phyloP scores from a whole-genome alignment of 148 eudicot species.

The Spergularia marina region DNA sequence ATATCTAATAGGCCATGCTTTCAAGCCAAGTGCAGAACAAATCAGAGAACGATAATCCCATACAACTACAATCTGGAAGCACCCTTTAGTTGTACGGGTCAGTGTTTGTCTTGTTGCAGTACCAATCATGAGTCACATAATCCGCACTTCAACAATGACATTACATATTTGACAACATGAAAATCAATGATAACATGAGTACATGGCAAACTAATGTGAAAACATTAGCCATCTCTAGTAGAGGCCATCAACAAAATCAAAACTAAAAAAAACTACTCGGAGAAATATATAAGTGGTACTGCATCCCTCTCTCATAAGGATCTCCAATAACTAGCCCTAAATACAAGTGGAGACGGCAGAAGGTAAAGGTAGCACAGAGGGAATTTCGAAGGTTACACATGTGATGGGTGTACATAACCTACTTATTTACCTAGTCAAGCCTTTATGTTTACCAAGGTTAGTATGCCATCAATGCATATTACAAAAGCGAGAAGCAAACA shows the following conservation, averaged over 20 bases:
- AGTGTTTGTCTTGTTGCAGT: background rate
- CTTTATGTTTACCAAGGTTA: background rate
- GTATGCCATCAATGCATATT: background rate
- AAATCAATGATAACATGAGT: background rate
- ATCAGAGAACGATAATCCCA: background rate
- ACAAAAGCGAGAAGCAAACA: constrained; percentile 3
- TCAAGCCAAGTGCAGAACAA: background rate
- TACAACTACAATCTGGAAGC: background rate
- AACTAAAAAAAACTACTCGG: background rate
- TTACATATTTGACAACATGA: background rate
- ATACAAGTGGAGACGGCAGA: no score
- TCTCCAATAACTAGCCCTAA: no score
- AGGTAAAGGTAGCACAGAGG: no score
- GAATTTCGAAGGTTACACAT: background rate
- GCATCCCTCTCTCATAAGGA: background rate
- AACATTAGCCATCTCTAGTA: background rate
- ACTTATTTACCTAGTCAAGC: constrained; percentile 13
- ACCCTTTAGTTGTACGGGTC: background rate
- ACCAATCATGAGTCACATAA: background rate
- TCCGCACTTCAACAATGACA: background rate
- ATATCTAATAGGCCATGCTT: no score
- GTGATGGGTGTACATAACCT: background rate
- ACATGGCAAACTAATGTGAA: background rate
- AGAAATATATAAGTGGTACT: background rate
- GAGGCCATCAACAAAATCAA: background rate